These are phyloP conservation scores for Coniophora puteana DNA, from an alignment of 1,284 basidiomycete species.

Conservation along the genomic window DNA sequence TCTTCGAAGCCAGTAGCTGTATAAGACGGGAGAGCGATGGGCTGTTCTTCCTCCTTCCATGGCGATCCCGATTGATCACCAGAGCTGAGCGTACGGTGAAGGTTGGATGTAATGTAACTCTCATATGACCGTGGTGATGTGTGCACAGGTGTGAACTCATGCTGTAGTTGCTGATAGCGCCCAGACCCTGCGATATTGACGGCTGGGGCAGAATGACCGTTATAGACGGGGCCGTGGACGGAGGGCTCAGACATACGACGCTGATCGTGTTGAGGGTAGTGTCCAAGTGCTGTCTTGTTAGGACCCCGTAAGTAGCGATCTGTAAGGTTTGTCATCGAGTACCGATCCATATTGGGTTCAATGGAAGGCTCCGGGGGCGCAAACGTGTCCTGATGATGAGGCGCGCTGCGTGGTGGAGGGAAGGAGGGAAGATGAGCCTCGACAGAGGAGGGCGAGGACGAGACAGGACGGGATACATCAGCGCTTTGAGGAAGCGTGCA, in stretches of 20 bases:
- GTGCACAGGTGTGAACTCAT: conserved; percentile 29
- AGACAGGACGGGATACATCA: conserved; percentile 27
- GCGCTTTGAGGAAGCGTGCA: background rate
- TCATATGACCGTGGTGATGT: conserved; percentile 23
- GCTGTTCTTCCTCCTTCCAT: conserved; percentile 27
- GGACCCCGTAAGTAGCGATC: conserved; percentile 32
- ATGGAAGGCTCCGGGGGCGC: conserved; percentile 34
- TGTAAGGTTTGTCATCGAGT: conserved; percentile 29
- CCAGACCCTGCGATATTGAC: conserved; percentile 20
- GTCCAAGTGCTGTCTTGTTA: conserved; percentile 37
- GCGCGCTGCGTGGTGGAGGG: conserved; percentile 39
- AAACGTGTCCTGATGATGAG: conserved; percentile 41
- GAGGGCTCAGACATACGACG: conserved; percentile 64
- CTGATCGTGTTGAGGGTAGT: conserved; percentile 40
- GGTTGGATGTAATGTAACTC: conserved; percentile 30
- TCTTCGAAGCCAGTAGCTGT: conserved; percentile 34
- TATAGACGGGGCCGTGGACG: conserved; percentile 31
- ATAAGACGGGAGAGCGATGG: conserved; percentile 26
- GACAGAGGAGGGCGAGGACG: conserved; percentile 41
- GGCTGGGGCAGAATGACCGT: conserved; percentile 18
- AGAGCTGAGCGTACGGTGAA: conserved; percentile 39
- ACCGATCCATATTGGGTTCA: conserved; percentile 33
- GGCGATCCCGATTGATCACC: conserved; percentile 32
- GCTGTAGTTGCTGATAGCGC: conserved; percentile 28
- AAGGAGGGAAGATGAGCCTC: conserved; percentile 36